Conservation (phyloP, 208 protist genomes). For the Zelonia costaricensis region DNA sequence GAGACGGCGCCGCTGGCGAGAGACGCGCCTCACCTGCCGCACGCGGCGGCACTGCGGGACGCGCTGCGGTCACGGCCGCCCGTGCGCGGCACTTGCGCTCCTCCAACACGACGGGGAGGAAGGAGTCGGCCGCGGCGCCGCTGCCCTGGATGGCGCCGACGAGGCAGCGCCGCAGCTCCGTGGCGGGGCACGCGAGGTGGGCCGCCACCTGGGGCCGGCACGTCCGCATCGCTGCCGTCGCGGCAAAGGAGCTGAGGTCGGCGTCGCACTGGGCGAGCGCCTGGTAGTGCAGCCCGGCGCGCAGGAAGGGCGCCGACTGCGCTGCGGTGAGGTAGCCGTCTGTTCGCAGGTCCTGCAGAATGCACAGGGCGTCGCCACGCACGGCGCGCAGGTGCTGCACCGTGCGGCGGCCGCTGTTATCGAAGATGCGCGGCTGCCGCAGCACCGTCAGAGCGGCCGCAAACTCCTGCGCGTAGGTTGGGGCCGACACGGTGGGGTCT, state of each 20-base stretch:
- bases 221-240: slow-evolving; percentile 17
- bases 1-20: no score
- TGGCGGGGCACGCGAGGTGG: slow-evolving; percentile 7
- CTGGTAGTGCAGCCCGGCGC: slow-evolving; percentile 20
- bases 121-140: neutral
- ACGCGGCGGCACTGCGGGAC: no score
- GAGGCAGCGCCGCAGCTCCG: slow-evolving; percentile 23
- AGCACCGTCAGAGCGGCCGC: slow-evolving; percentile 16
- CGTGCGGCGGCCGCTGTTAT: neutral
- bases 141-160: slow-evolving; percentile 1
- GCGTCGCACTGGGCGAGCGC: slow-evolving; percentile 14
- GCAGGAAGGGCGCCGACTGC: slow-evolving; percentile 16
- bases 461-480: slow-evolving; percentile 10
- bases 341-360: slow-evolving; percentile 11
- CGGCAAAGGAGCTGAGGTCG: slow-evolving; percentile 11
- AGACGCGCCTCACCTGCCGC: no score
- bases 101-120: slow-evolving; percentile 13
- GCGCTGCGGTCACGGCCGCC: neutral
- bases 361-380: slow-evolving; percentile 2
- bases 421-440: slow-evolving; percentile 1
- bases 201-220: slow-evolving; percentile 10
- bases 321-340: slow-evolving; percentile 17
- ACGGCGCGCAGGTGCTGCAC: slow-evolving; percentile 8
- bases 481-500: no score
- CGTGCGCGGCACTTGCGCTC: neutral